Evolutionary conservation across 768 basidiomycete genomes (phyloP).

Genomic region (Tephrocybe rancida): DNA sequence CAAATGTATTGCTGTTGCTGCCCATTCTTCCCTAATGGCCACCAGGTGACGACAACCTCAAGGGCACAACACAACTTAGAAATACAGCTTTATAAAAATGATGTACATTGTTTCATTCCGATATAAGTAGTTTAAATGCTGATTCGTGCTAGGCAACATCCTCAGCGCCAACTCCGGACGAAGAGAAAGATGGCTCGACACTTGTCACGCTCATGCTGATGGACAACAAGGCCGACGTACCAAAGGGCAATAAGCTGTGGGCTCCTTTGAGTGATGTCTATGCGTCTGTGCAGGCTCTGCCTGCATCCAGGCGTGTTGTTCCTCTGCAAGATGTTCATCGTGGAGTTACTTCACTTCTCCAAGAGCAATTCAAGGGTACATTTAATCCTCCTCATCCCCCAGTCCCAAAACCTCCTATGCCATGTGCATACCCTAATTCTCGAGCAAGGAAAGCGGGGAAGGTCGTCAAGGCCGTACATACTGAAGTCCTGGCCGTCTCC

Average conservation of each 20-base stretch:
- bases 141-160: too few species aligned
- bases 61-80: not conserved
- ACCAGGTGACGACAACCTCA: not conserved
- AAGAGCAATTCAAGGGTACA: not conserved
- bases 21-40: not conserved
- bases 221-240: too few species aligned
- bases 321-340: too few species aligned
- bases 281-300: too few species aligned
- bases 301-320: too few species aligned
- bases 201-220: too few species aligned
- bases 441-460: not conserved
- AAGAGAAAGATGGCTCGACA: too few species aligned
- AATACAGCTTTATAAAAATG: not conserved
- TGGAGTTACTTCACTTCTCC: too few species aligned
- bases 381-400: not conserved
- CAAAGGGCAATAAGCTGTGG: too few species aligned
- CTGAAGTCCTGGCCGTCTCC: not conserved
- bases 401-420: not conserved
- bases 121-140: not conserved
- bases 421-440: not conserved
- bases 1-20: not conserved
- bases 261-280: too few species aligned
- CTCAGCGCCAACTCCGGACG: too few species aligned
- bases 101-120: not conserved
- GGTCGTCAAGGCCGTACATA: not conserved